Percentiles rank a stretch among this genome's conserved stretches.
Evolutionary conservation across 2,329 filamentous ascomycete species (phyloP).

Genomic region (Hysterium pulicare): DNA sequence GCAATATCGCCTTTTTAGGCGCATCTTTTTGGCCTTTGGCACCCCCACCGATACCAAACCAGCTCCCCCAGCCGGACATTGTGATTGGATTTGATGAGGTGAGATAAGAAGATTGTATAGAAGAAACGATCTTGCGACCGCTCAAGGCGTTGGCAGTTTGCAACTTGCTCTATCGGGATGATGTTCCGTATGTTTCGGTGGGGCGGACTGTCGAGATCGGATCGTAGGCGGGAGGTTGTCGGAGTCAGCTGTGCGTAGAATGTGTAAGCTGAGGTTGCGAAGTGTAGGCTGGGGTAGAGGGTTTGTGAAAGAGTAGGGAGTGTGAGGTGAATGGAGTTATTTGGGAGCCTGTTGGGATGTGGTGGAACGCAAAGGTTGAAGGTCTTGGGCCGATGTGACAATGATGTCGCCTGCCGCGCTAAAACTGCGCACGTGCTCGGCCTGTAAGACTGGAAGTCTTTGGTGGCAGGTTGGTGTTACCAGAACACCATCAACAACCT

Average conservation of each 20-base stretch:
- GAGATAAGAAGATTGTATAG: no score
- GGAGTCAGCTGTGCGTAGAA: background rate
- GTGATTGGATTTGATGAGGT: no score
- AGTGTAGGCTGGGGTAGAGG: no score
- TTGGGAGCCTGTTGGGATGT: background rate
- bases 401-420: background rate
- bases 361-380: background rate
- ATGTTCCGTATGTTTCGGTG: background rate
- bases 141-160: no score
- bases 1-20: constrained; percentile 94
- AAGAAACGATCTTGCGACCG: no score
- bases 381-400: background rate
- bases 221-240: background rate
- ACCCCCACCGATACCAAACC: constrained; percentile 91
- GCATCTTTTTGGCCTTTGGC: constrained; percentile 85
- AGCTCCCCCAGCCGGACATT: constrained; percentile 56
- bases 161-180: no score
- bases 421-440: background rate
- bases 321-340: background rate
- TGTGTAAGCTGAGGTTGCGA: background rate
- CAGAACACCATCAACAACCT: no score
- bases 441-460: no score
- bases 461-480: no score
- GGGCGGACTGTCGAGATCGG: background rate
- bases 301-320: background rate